phyloP scores from a whole-genome alignment of 1,284 basidiomycete species.

The Anthracocystis panici-leucophaei region DNA sequence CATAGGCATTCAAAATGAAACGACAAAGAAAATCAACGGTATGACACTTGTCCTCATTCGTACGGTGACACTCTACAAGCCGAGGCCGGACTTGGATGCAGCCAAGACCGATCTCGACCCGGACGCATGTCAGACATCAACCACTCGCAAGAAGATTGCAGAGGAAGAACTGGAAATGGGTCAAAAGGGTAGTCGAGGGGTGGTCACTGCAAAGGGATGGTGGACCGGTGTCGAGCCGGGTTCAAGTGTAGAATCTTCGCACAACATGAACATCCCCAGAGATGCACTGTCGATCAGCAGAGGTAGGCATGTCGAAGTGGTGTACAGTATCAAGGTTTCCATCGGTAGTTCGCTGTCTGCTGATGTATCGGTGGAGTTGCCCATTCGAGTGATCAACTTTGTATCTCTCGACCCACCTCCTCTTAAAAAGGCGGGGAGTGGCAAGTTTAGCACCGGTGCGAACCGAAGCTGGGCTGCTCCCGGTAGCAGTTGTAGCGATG shows the following conservation, averaged over 20 bases:
- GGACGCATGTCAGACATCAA: conserved; percentile 62
- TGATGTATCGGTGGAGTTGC: conserved; percentile 78
- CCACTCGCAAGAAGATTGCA: conserved; percentile 61
- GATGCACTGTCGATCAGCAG: conserved; percentile 82
- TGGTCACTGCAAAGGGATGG: conserved; percentile 63
- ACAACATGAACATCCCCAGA: conserved; percentile 71
- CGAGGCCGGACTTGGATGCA: conserved; percentile 71
- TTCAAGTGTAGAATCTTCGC: conserved; percentile 58
- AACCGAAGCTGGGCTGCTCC: conserved; percentile 26
- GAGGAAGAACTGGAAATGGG: conserved; percentile 64
- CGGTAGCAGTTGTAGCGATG: conserved; percentile 12
- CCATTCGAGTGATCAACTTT: conserved; percentile 81
- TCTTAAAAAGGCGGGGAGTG: conserved; percentile 38
- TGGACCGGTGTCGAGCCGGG: conserved; percentile 65
- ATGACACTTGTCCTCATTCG: conserved; percentile 79
- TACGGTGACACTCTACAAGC: conserved; percentile 79
- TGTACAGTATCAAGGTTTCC: conserved; percentile 80
- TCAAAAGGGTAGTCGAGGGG: conserved; percentile 60
- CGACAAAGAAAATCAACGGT: conserved; percentile 73
- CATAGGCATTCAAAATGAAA: conserved; percentile 80
- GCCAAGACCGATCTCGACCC: conserved; percentile 52
- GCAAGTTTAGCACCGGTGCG: conserved; percentile 15
- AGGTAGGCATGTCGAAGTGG: conserved; percentile 82
- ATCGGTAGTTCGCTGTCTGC: conserved; percentile 78
- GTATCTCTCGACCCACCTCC: conserved; percentile 83